Base-by-base conservation (phyloP, 768 basidiomycete genomes). In the Podaxis rugospora region DNA sequence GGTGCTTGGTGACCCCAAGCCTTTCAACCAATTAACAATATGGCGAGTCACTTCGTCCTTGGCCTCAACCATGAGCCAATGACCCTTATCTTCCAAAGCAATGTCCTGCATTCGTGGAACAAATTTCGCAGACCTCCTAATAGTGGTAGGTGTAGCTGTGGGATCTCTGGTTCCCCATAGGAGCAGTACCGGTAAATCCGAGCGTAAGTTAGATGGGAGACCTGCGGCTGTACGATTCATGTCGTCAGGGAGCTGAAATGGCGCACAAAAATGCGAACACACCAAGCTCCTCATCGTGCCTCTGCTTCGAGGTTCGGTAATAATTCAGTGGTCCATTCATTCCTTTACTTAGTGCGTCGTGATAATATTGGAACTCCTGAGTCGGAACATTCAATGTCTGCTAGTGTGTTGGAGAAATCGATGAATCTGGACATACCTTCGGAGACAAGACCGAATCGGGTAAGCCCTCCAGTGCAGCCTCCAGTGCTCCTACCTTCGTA, bases 301-400 rank as follows among this genome's bases (percentile, higher is more conserved):
- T 81, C 61, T 76, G 61, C 62, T 78, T 77, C 11, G 75, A 70
- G 1, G 88, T 90, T 35, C 89, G 82, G 64, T 92, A 92, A 68
- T 90, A 93, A 60, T 88, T 89, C n/a, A 91, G 70, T 2, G 90
- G 88, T 1, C 88, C 89, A 18, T 78, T 76, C 83, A 93, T 84
- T 16, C 81, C 81, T 56, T 78, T 75, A 25, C 71, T 64, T 18
- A 83, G 78, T 59, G 80, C 72, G 4, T 76, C 68, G 14, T 76
- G 23, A 65, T 89, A 86, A 62, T 81, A 81, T 21, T 78, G 68
- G 16, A 83, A 70, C 66, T 90, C 89, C 87, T 88, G 65, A 18
- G 21, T 37, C 13, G 44, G 3, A 47, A 13, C n/a, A 21, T 28
- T 32, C 37, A 51, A 25, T n/a, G 5, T 14, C 18, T 21, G 35